Conservation (phyloP, 83 land plant species). For the Thuja plicata region DNA sequence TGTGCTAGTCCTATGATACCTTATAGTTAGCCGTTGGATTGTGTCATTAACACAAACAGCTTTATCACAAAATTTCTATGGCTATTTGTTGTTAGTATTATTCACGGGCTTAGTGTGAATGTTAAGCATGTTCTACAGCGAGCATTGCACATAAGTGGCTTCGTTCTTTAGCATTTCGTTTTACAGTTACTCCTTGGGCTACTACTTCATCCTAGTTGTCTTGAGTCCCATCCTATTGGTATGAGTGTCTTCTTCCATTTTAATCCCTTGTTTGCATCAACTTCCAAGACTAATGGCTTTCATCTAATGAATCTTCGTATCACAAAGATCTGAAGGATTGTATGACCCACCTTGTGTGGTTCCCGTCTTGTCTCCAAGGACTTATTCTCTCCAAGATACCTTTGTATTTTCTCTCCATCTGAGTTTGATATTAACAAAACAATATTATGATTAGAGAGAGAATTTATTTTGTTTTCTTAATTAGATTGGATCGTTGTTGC, state of each 20-base stretch:
- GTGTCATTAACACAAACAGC: neutral
- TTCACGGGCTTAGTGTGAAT: neutral
- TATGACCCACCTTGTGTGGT: neutral
- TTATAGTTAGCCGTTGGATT: neutral
- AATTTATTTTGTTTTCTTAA: conserved; percentile 8
- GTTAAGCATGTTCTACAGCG: neutral
- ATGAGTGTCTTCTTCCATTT: neutral
- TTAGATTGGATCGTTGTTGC: neutral
- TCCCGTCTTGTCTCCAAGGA: neutral
- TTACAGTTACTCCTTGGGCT: neutral
- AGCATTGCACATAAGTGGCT: neutral
- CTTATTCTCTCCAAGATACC: neutral
- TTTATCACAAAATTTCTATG: neutral
- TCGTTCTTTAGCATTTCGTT: neutral
- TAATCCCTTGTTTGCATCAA: neutral
- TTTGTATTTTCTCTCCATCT: neutral
- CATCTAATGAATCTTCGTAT: neutral
- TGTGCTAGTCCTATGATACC: neutral
- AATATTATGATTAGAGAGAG: neutral
- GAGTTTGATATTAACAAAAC: neutral
- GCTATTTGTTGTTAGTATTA: neutral
- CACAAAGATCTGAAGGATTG: neutral
- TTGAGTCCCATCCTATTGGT: neutral
- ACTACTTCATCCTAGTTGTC: neutral
- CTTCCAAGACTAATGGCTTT: neutral